phyloP scores from a whole-genome alignment of 495 filamentous ascomycete genomes.

The Penicillium longicatenatum region DNA sequence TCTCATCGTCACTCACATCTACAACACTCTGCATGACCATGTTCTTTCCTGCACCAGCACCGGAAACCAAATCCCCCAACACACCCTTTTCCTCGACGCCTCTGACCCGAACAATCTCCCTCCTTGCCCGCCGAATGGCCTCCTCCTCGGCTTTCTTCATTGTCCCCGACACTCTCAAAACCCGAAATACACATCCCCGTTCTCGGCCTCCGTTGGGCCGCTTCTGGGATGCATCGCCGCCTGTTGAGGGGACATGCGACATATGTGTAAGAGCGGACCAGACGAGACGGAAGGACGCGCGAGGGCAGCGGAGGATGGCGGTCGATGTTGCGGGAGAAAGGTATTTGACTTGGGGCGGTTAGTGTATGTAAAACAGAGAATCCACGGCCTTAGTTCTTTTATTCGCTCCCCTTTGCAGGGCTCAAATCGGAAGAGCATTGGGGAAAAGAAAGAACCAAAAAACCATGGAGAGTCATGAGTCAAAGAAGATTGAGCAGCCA shows the following conservation, averaged over 20 bases:
- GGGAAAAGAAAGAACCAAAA: too few species aligned
- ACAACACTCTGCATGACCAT: constrained; percentile 24
- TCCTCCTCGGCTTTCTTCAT: constrained; percentile 91
- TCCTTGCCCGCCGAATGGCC: constrained; percentile 72
- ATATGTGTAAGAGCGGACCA: constrained; percentile 89
- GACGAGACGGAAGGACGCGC: constrained; percentile 77
- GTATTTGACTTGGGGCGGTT: constrained; percentile 73
- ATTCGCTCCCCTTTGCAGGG: not conserved
- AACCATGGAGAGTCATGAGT: too few species aligned
- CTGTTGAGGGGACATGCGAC: constrained; percentile 59
- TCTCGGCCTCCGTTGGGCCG: constrained; percentile 41
- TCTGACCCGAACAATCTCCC: constrained; percentile 65
- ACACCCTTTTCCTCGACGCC: constrained; percentile 44
- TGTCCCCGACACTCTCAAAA: constrained; percentile 91
- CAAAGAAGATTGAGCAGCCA: not conserved
- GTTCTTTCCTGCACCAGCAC: constrained; percentile 19
- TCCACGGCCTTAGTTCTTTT: not conserved
- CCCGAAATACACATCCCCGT: constrained; percentile 71
- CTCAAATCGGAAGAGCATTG: not conserved
- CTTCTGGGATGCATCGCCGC: constrained; percentile 18
- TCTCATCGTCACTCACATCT: constrained; percentile 52
- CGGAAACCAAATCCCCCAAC: constrained; percentile 41
- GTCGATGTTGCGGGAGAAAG: constrained; percentile 90
- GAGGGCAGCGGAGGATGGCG: constrained; percentile 79
- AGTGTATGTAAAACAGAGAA: not conserved